phyloP scores from a whole-genome alignment of 169 alveolate genomes.

The Eimeria tenella region DNA sequence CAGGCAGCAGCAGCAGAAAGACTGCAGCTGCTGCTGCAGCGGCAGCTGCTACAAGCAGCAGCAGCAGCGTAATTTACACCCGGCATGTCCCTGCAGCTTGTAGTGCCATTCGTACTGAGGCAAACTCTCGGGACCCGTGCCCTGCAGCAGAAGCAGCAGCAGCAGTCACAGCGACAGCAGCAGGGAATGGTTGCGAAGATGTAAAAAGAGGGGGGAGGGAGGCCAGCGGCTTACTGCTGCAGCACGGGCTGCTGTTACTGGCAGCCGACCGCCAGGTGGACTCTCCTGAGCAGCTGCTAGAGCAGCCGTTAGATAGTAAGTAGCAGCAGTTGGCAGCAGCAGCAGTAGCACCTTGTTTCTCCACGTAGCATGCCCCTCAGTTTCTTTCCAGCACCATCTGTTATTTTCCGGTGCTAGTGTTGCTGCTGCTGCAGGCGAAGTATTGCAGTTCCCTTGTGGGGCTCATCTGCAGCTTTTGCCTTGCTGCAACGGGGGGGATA shows the following conservation, averaged over 20 bases:
- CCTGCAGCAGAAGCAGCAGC: constrained; percentile 60
- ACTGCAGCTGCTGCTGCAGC: constrained; percentile 61
- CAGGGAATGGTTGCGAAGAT: neutral
- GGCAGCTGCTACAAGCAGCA: neutral
- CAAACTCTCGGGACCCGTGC: constrained; percentile 11
- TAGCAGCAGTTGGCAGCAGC: neutral
- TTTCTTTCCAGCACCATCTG: neutral
- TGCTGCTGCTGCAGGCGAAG: constrained; percentile 68
- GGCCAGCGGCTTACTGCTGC: constrained; percentile 11
- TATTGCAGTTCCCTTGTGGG: constrained; percentile 49
- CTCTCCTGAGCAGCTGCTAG: constrained; percentile 58
- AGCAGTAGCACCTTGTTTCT: neutral
- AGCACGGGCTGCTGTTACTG: constrained; percentile 56
- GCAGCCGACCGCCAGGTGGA: constrained; percentile 69
- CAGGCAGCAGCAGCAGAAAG: constrained; percentile 51
- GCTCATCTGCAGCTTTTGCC: constrained; percentile 25
- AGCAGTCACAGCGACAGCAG: neutral
- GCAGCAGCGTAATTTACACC: constrained; percentile 32
- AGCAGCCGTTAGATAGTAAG: constrained; percentile 46
- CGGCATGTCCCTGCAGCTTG: constrained; percentile 61
- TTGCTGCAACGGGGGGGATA: neutral
- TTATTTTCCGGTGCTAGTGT: neutral
- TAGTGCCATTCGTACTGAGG: constrained; percentile 43
- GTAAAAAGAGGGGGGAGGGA: neutral
- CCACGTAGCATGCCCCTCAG: neutral